phyloP scores from a whole-genome alignment of 2,329 filamentous ascomycete species.

The Penicillium sp. region DNA sequence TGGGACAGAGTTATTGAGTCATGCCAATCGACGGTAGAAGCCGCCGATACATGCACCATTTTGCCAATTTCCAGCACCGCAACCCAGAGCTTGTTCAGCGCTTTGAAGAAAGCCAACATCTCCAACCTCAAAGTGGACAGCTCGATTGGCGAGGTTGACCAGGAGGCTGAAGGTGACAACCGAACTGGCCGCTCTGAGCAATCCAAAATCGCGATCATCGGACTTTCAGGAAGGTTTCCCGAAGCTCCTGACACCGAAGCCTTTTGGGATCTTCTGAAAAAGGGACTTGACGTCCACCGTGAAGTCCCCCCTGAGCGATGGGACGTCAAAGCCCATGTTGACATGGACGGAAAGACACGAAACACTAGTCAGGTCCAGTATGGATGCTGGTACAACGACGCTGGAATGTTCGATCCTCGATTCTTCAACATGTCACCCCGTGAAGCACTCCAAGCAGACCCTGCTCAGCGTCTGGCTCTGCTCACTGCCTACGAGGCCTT shows the following conservation, averaged over 20 bases:
- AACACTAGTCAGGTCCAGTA: constrained; percentile 78
- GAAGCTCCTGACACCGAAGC: constrained; percentile 70
- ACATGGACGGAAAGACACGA: constrained; percentile 69
- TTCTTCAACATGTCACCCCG: constrained; percentile 88
- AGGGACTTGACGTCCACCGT: constrained; percentile 71
- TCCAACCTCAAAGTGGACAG: constrained; percentile 28
- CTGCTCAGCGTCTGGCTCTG: constrained; percentile 75
- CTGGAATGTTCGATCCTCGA: constrained; percentile 75
- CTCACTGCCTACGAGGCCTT: constrained; percentile 79
- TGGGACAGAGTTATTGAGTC: constrained; percentile 45
- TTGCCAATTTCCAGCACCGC: constrained; percentile 35
- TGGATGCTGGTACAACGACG: constrained; percentile 74
- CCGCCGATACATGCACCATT: constrained; percentile 22
- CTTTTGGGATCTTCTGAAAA: constrained; percentile 73
- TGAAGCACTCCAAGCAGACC: constrained; percentile 77
- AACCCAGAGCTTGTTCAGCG: constrained; percentile 33
- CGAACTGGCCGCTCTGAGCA: constrained; percentile 33
- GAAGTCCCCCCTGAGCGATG: constrained; percentile 68
- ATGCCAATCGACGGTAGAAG: constrained; percentile 27
- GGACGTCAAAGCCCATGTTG: constrained; percentile 69
- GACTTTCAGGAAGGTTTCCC: constrained; percentile 77
- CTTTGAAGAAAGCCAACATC: constrained; percentile 33
- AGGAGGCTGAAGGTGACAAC: constrained; percentile 23
- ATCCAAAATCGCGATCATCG: constrained; percentile 80
- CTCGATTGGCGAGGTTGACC: constrained; percentile 27